These are phyloP conservation scores for Bullera alba DNA, from an alignment of 768 basidiomycete species.

Conservation along the genomic window DNA sequence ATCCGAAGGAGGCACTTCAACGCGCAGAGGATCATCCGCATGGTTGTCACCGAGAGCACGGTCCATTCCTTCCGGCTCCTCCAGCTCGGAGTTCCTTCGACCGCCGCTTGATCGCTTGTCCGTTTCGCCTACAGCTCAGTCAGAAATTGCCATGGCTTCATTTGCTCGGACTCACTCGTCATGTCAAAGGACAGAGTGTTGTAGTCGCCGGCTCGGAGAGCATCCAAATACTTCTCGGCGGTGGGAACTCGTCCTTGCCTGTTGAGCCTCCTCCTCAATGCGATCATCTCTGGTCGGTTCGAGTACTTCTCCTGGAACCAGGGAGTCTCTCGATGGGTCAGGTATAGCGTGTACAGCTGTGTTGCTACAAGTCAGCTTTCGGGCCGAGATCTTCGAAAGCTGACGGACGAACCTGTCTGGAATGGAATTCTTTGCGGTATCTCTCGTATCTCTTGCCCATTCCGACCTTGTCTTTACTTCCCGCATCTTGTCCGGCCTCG, in stretches of 20 bases:
- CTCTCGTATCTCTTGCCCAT: constrained; percentile 67
- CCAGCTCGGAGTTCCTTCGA: constrained; percentile 16
- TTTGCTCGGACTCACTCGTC: constrained; percentile 51
- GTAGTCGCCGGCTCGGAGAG: constrained; percentile 76
- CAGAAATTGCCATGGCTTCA: background rate
- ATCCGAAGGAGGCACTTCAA: constrained; percentile 30
- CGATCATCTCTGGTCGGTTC: constrained; percentile 61
- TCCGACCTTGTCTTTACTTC: constrained; percentile 26
- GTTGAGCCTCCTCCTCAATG: constrained; percentile 68
- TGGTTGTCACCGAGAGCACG: constrained; percentile 24
- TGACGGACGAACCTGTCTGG: constrained; percentile 73
- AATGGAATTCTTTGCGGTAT: constrained; percentile 84
- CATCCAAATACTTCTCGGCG: constrained; percentile 64
- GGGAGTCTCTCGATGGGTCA: constrained; percentile 87
- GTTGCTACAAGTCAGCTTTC: background rate
- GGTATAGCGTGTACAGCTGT: constrained; percentile 91
- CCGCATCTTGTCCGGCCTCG: constrained; percentile 12
- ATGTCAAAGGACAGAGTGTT: constrained; percentile 50
- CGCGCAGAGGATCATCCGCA: constrained; percentile 15
- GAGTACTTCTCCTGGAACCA: constrained; percentile 98
- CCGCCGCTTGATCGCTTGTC: constrained; percentile 59
- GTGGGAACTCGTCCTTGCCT: constrained; percentile 78
- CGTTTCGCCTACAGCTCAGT: constrained; percentile 51
- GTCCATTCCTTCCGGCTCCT: constrained; percentile 33
- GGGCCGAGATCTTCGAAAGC: no score